Evolutionary conservation across 1,139 yeast species (phyloP), one percentile per base, ranked within the genome.

Genomic region (Kluyveromyces sp.): DNA sequence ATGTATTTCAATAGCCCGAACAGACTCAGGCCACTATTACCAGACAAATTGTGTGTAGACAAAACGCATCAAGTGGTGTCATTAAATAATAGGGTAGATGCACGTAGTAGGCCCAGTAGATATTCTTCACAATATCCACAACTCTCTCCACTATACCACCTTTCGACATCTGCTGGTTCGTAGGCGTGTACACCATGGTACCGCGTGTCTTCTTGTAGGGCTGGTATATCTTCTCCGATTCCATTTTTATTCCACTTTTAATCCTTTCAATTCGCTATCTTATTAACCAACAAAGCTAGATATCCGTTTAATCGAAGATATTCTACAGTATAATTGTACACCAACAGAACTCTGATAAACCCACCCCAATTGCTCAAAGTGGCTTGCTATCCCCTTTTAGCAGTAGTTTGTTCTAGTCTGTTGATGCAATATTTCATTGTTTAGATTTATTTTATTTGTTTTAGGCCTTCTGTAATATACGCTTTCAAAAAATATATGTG

Each of bases 71-170:
- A 43, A 62, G 63, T 6, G 63, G 52, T 29, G 71, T 68, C 72
- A 70, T 66, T 43, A 69, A 48, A 48, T 69, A 69, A 51, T 63
- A 69, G 30, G 74, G 74, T 41, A 69, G 51, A 51, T 70, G 72
- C 30, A 69, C 62, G 46, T 69, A 69, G 50, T 70, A 70, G 43
- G 64, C 66, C 74, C 74, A 70, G 49, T 67, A 69, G 25, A 66
- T 46, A 36, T 54, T 59, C 28, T 53, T 53, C 10, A 60, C 48
- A 25, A 55, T 48, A 34, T 58, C 43, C 3, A 43, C 30, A 6
- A 50, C 34, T 30, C 41, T 45, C 38, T 44, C 50, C 30, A 34
- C 37, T 25, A 50, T 28, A 25, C 48, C 43, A 25, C 52, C 52
- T 2, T 38, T 45, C 36, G 51, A 45, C 32, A 41, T 41, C 37